Evolutionary conservation across 257 asterid genomes (phyloP).

Genomic region (Solanum chmielewskii): DNA sequence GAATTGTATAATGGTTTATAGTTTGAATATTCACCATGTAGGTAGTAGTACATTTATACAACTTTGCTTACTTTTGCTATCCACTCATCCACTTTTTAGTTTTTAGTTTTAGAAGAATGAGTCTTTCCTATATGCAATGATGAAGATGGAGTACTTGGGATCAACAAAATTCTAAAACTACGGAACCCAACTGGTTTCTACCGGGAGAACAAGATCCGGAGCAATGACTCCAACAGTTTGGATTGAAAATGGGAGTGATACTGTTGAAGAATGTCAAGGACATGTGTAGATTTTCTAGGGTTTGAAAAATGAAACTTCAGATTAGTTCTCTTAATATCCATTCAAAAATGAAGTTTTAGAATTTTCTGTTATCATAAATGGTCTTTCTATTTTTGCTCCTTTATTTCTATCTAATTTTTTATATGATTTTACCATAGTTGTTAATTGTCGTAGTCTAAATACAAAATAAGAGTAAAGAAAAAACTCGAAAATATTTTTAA

Average conservation of each 20-base stretch:
- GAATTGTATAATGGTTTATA: neutral
- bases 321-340: neutral
- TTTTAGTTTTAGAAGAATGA: too few species aligned
- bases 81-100: neutral
- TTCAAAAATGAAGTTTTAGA: neutral
- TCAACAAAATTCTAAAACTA: neutral
- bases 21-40: neutral
- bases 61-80: neutral
- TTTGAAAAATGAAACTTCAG: neutral
- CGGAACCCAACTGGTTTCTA: neutral
- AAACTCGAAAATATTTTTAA: too few species aligned
- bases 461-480: neutral
- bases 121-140: neutral
- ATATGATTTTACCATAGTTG: neutral
- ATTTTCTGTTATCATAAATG: neutral
- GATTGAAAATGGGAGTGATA: neutral
- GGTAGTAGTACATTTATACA: neutral
- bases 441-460: neutral
- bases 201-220: neutral
- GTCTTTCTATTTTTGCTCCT: neutral
- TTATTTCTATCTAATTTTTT: neutral
- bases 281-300: neutral
- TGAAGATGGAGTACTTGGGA: neutral
- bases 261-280: neutral
- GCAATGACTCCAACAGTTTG: neutral